These are phyloP conservation scores for Spizellomyces punctatus DNA, from an alignment of 192 early-diverging fungal species.

Conservation along the genomic window DNA sequence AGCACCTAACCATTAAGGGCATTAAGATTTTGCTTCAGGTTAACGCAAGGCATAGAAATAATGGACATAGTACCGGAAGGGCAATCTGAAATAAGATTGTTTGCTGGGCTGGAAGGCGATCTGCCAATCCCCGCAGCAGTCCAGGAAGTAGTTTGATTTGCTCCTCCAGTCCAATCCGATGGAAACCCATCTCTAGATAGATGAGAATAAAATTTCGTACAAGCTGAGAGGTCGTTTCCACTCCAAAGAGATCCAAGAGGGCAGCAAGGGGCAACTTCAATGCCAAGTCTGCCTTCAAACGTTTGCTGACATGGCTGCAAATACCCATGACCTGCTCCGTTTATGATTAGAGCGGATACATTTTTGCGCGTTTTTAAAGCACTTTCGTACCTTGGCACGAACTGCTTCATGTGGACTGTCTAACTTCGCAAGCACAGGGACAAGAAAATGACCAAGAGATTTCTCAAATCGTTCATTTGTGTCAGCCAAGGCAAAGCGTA, in stretches of 20 bases:
- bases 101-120: conserved; percentile 61
- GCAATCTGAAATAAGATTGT: conserved; percentile 64
- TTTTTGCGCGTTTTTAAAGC: background rate
- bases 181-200: conserved; percentile 81
- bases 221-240: conserved; percentile 39
- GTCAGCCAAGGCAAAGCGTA: conserved; percentile 73
- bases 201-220: conserved; percentile 82
- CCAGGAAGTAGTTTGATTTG: conserved; percentile 51
- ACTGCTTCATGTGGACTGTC: conserved; percentile 48
- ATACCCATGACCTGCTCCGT: conserved; percentile 68
- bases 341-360: background rate
- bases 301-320: conserved; percentile 82
- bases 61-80: conserved; percentile 57
- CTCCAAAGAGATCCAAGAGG: conserved; percentile 61
- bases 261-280: conserved; percentile 66
- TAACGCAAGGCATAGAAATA: background rate
- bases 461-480: conserved; percentile 70
- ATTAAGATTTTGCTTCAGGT: conserved; percentile 22
- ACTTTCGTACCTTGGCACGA: conserved; percentile 9
- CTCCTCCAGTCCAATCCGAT: conserved; percentile 36
- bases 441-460: conserved; percentile 61
- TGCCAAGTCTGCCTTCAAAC: conserved; percentile 63
- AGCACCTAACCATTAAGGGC: background rate
- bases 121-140: conserved; percentile 63
- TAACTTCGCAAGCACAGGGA: conserved; percentile 72